A percentile compares a stretch with the other conserved stretches of the same genome.
Evolutionary conservation across 352 stramenopile genomes (phyloP).

Genomic region (Phytophthora quininea): DNA sequence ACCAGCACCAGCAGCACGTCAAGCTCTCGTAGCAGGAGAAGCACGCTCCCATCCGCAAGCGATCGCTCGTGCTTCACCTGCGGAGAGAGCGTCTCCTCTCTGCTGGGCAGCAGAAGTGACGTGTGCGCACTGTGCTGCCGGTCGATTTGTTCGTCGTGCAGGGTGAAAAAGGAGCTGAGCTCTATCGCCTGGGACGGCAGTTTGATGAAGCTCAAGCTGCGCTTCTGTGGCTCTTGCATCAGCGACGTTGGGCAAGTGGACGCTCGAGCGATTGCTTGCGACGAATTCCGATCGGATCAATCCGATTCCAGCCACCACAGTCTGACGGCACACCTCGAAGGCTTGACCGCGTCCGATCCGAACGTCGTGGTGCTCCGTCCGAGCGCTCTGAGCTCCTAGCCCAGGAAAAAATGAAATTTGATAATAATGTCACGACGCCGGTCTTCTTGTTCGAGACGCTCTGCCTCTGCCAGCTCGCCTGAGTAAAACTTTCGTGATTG

Average conservation of each 20-base stretch:
- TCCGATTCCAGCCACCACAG: slow-evolving; percentile 1
- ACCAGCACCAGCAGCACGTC: slow-evolving; percentile 8
- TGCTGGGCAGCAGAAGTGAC: slow-evolving; percentile 23
- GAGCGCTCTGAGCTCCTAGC: slow-evolving; percentile 19
- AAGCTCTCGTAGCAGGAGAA: background rate
- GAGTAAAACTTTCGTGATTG: background rate
- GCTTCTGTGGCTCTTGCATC: slow-evolving; percentile 23
- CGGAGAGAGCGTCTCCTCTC: slow-evolving; percentile 7
- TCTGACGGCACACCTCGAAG: slow-evolving; percentile 17
- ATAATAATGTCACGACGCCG: background rate
- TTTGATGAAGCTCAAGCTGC: slow-evolving; percentile 22
- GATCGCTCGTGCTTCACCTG: slow-evolving; percentile 26
- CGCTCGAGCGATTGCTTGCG: slow-evolving; percentile 18
- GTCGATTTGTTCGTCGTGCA: slow-evolving; percentile 30
- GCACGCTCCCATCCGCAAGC: background rate
- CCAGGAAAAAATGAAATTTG: background rate
- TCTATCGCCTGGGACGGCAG: slow-evolving; percentile 20
- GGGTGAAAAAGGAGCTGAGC: slow-evolving; percentile 26
- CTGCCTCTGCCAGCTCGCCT: background rate
- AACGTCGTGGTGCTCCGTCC: slow-evolving; percentile 28
- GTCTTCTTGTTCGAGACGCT: background rate
- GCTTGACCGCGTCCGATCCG: slow-evolving; percentile 19
- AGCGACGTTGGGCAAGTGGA: slow-evolving; percentile 13
- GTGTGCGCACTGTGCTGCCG: slow-evolving; percentile 24
- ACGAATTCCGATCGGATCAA: slow-evolving; percentile 21